Conservation (phyloP, 257 asterid genomes). For the Avicennia marina region DNA sequence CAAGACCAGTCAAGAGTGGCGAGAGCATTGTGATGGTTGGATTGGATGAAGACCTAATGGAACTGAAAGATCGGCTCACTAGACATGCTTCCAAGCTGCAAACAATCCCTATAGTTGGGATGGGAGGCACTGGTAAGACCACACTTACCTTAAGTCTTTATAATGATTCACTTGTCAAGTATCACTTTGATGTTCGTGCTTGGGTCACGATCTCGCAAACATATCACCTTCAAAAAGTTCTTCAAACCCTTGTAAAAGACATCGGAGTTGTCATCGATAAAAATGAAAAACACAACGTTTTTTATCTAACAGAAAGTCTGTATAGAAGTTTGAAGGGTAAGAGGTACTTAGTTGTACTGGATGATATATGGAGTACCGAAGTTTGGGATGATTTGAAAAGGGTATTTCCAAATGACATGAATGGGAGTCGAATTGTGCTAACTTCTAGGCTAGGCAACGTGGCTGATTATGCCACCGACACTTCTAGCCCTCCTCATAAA, state of each 20-base stretch:
- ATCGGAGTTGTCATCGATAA: background rate
- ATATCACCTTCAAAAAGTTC: background rate
- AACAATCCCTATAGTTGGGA: background rate
- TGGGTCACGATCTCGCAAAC: constrained; percentile 16
- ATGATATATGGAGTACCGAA: constrained; percentile 22
- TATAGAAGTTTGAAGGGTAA: constrained; percentile 1
- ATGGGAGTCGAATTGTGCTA: constrained; percentile 22
- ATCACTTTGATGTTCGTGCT: constrained; percentile 16
- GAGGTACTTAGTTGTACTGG: constrained; percentile 25
- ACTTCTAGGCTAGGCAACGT: constrained; percentile 10
- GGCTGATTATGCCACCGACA: background rate
- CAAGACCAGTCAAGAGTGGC: background rate
- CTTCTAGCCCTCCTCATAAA: background rate
- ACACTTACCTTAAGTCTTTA: constrained; percentile 18
- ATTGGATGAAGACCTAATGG: background rate
- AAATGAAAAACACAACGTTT: background rate
- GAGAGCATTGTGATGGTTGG: too few relatives aligned
- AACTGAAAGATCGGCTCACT: background rate
- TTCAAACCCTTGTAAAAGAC: background rate
- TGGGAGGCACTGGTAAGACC: constrained; percentile 21
- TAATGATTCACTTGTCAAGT: background rate
- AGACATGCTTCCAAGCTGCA: background rate
- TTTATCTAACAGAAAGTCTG: background rate
- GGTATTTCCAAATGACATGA: constrained; percentile 19
- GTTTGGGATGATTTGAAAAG: constrained; percentile 15